Evolutionary conservation across 2,329 filamentous ascomycete genomes (phyloP).

Genomic region (Harringtonia lauricola): DNA sequence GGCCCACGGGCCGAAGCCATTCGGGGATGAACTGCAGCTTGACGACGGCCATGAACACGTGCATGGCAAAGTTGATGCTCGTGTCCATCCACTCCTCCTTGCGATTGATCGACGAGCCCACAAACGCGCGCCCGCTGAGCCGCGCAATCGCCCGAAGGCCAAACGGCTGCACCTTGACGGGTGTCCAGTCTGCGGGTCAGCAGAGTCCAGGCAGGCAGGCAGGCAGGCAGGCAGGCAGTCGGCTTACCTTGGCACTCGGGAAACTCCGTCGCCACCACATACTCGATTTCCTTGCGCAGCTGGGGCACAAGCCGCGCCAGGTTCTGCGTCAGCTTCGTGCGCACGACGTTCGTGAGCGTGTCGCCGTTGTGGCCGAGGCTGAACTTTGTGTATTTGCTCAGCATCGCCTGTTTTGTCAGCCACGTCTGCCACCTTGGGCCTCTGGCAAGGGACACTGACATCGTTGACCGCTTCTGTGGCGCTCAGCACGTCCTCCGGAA

Average conservation of each 20-base stretch:
- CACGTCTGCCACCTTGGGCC: too few species aligned
- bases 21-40: constrained; percentile 40
- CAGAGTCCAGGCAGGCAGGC: too few species aligned
- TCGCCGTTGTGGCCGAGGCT: constrained; percentile 34
- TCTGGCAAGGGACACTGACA: constrained; percentile 17
- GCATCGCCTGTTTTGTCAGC: constrained; percentile 27
- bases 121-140: constrained; percentile 41
- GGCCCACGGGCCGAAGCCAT: constrained; percentile 34
- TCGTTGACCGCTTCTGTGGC: constrained; percentile 36
- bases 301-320: constrained; percentile 32
- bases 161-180: constrained; percentile 40
- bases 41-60: constrained; percentile 35
- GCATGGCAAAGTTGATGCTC: constrained; percentile 36
- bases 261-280: constrained; percentile 34
- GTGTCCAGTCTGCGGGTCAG: constrained; percentile 35
- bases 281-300: constrained; percentile 35
- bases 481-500: constrained; percentile 37
- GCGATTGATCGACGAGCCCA: constrained; percentile 38
- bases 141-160: constrained; percentile 40
- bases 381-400: constrained; percentile 40
- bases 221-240: too few species aligned
- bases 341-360: constrained; percentile 30
- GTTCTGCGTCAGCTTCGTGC: constrained; percentile 36
- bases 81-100: constrained; percentile 42
- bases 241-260: constrained; percentile 31